These are phyloP conservation scores for Datura wrightii DNA, from an alignment of 257 asterid genomes.

Conservation along the genomic window DNA sequence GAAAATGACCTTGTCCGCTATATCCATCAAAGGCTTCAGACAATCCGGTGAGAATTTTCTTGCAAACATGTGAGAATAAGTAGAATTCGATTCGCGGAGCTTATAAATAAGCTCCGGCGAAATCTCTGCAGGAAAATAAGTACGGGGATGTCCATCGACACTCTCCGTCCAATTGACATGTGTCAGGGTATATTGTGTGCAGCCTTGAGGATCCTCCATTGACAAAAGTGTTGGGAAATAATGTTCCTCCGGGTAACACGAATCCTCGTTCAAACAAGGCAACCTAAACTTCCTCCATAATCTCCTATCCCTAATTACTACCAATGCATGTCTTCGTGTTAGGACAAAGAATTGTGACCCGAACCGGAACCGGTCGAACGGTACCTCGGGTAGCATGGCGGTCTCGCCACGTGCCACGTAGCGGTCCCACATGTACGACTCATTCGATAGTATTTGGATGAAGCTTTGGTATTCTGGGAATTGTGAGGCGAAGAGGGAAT, in stretches of 20 bases:
- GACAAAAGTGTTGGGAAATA: slow-evolving; percentile 79
- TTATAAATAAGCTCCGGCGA: slow-evolving; percentile 53
- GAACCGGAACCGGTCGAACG: slow-evolving; percentile 56
- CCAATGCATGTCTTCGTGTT: slow-evolving; percentile 57
- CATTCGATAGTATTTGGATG: slow-evolving; percentile 62
- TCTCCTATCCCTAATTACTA: slow-evolving; percentile 59
- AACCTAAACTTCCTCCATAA: slow-evolving; percentile 72
- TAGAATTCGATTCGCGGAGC: slow-evolving; percentile 61
- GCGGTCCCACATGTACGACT: slow-evolving; percentile 61
- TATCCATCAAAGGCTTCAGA: slow-evolving; percentile 61
- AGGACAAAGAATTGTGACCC: slow-evolving; percentile 80
- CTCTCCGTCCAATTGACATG: slow-evolving; percentile 78
- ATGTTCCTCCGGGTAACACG: slow-evolving; percentile 87
- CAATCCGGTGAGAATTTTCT: slow-evolving; percentile 83
- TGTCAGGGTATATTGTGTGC: slow-evolving; percentile 63
- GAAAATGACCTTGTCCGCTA: slow-evolving; percentile 61
- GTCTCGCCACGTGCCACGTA: slow-evolving; percentile 62
- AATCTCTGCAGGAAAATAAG: slow-evolving; percentile 55
- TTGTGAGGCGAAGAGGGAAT: slow-evolving; percentile 42
- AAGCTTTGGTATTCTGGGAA: slow-evolving; percentile 49
- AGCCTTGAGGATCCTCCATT: slow-evolving; percentile 72
- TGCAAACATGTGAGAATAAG: slow-evolving; percentile 64
- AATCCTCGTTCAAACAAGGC: slow-evolving; percentile 55
- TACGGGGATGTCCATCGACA: slow-evolving; percentile 70
- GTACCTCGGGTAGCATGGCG: slow-evolving; percentile 71